Evolutionary conservation across 768 basidiomycete species (phyloP), one percentile per base, ranked within the genome.

Genomic region (Tremella fuciformis): DNA sequence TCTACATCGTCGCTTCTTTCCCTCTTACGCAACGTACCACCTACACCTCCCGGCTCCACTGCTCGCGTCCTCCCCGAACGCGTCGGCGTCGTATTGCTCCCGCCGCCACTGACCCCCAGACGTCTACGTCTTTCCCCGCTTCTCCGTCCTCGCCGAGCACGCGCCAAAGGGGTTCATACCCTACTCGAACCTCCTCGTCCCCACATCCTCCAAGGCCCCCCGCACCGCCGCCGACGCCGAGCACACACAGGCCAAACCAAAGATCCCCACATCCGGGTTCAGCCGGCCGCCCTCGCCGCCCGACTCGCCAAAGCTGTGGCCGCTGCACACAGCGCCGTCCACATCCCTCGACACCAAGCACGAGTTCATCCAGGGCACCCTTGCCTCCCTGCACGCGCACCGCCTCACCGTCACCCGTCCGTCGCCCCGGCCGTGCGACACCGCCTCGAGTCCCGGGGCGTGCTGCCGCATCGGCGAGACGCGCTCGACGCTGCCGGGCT

Each of bases 81-180:
- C n/a, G 6, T 46, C 42, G 6, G 7, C 16, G 7, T 15, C 6
- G n/a, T 4, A 46, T 46, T 46, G 22, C 16, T 22, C 6, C n/a
- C n/a, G 42, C 6, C n/a, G 22, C n/a, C n/a, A 15, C 42, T 46
- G 42, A 46, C 15, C 6, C 42, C 37, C 22, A 70, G 64, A 70
- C 53, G 54, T 73, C 50, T 70, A 73, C 50, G 53, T 63, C 39
- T 73, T 70, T 41, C 71, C 71, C 7, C 57, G 16, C 46, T 68
- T 15, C 39, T 67, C 8, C 55, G 58, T 78, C 18, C 39, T 76
- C 1, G 63, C 71, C 11, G 53, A 71, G 40, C 71, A 74, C 49
- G 70, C 71, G 8, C 60, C 64, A 1, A 73, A 75, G 50, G 75
- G 67, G 2, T 76, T 69, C 50, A 67, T 78, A 47, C 77, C 75